These are phyloP conservation scores for Neurospora sp. DNA, from an alignment of 495 filamentous ascomycete species.

Conservation along the genomic window DNA sequence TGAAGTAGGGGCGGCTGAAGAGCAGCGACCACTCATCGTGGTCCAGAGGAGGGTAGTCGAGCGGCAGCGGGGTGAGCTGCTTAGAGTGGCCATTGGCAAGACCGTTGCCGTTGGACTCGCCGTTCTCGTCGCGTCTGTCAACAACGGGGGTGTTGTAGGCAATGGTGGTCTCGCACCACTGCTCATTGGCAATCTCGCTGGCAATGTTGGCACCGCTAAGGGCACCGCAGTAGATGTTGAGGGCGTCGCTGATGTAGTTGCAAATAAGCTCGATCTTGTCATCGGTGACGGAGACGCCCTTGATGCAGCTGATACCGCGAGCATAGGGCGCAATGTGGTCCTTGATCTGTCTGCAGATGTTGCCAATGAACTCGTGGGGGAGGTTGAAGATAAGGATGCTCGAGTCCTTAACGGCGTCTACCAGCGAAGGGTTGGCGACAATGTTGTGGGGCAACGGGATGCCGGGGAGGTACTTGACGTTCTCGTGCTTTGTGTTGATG, in stretches of 20 bases:
- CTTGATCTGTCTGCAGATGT: conserved; percentile 73
- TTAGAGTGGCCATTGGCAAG: conserved; percentile 17
- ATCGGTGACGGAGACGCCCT: conserved; percentile 85
- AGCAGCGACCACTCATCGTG: conserved; percentile 69
- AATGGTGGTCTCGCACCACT: conserved; percentile 93
- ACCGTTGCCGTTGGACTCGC: conserved; percentile 53
- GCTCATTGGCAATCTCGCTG: conserved; percentile 85
- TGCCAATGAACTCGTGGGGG: conserved; percentile 93
- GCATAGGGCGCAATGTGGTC: conserved; percentile 87
- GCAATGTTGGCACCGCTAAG: conserved; percentile 96
- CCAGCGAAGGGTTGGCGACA: conserved; percentile 78
- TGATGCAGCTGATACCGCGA: conserved; percentile 93
- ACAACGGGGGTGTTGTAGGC: conserved; percentile 90
- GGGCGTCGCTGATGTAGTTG: conserved; percentile 81
- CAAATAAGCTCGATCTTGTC: conserved; percentile 78
- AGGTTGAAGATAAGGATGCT: conserved; percentile 93
- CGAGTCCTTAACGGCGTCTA: conserved; percentile 69
- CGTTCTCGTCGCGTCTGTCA: conserved; percentile 32
- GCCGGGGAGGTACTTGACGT: conserved; percentile 89
- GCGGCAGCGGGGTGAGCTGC: conserved; percentile 61
- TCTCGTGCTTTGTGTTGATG: conserved; percentile 91
- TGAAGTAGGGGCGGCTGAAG: conserved; percentile 97
- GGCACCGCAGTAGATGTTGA: conserved; percentile 95
- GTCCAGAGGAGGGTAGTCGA: conserved; percentile 71
- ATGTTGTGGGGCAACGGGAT: conserved; percentile 79